phyloP scores from a whole-genome alignment of 2,329 filamentous ascomycete species.

The Alternaria novae-zelandiae region DNA sequence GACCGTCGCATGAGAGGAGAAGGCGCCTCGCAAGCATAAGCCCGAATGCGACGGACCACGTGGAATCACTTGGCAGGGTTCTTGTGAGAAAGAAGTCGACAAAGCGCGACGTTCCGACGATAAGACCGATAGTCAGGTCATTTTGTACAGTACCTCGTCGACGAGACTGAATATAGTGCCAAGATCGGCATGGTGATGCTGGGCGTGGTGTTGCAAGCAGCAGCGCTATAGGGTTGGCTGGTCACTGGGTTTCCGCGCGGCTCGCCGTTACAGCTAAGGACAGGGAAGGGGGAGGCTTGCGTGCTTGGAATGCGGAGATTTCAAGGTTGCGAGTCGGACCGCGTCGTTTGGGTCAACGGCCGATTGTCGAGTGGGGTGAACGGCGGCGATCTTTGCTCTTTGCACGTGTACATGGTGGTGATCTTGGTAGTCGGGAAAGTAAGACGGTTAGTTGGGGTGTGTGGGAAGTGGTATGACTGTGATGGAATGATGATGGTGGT shows the following conservation, averaged over 20 bases:
- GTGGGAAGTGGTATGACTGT: neutral
- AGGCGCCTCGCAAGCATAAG: neutral
- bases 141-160: neutral
- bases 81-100: neutral
- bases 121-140: neutral
- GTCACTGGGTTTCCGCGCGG: neutral
- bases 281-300: neutral
- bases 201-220: neutral
- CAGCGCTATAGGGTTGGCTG: neutral
- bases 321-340: neutral
- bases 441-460: neutral
- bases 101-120: neutral
- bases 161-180: neutral
- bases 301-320: neutral
- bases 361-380: neutral
- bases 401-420: neutral
- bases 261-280: neutral
- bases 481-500: neutral
- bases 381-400: neutral
- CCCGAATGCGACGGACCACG: neutral
- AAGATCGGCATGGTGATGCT: neutral
- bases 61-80: neutral
- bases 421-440: neutral
- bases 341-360: neutral
- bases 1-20: neutral